A percentile compares a stretch with the other conserved stretches of the same genome.
These are phyloP conservation scores for Zygosaccharomyces siamensis DNA, from an alignment of 805 yeast genomes.

Conservation along the genomic window DNA sequence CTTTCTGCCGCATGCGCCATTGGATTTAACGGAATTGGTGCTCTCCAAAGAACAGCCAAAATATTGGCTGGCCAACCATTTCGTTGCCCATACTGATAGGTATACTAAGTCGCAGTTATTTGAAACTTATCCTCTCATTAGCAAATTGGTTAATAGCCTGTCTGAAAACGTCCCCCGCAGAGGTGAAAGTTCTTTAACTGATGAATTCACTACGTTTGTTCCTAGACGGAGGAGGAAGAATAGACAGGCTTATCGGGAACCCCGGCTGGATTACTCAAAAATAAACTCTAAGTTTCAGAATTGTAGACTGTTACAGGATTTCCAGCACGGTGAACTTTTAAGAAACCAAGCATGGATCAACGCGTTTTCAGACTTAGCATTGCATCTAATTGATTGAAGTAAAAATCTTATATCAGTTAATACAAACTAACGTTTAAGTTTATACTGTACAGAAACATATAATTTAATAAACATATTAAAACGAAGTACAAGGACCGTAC, in stretches of 20 bases:
- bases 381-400: constrained; percentile 33
- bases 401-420: neutral
- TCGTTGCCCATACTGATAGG: constrained; percentile 51
- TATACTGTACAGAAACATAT: constrained; percentile 4
- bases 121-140: constrained; percentile 41
- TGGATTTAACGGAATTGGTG: constrained; percentile 44
- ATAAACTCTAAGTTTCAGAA: constrained; percentile 19
- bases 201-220: constrained; percentile 23
- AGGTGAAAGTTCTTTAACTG: neutral
- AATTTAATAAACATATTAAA: neutral
- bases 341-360: constrained; percentile 41
- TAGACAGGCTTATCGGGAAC: constrained; percentile 17
- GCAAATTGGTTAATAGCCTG: constrained; percentile 35
- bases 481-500: neutral
- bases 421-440: neutral
- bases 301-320: constrained; percentile 23
- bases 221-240: constrained; percentile 20
- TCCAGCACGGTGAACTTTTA: constrained; percentile 21
- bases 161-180: neutral
- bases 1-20: constrained; percentile 75
- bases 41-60: constrained; percentile 35
- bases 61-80: constrained; percentile 48
- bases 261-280: constrained; percentile 20
- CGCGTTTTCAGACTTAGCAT: constrained; percentile 50
- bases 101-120: constrained; percentile 40